phyloP scores from a whole-genome alignment of 2,329 filamentous ascomycete genomes.

The Fusarium austroafricanum region DNA sequence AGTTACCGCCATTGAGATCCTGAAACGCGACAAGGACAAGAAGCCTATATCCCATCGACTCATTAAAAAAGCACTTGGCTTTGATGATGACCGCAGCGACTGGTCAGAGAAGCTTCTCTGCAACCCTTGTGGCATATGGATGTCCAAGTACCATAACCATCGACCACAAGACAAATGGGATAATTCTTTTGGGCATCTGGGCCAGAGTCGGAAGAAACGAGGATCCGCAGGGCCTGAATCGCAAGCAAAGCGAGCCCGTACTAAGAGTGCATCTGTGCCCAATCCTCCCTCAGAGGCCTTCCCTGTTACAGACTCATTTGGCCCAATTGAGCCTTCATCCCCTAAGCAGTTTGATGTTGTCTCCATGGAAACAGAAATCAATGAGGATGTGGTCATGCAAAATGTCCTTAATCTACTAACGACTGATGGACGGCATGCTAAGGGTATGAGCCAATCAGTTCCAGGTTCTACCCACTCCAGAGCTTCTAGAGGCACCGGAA shows the following conservation, averaged over 20 bases:
- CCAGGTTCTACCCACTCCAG: conserved; percentile 65
- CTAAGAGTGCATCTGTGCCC: conserved; percentile 59
- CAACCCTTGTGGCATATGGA: conserved; percentile 97
- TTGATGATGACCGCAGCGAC: conserved; percentile 70
- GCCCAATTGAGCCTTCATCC: conserved; percentile 57
- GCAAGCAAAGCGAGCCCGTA: conserved; percentile 61
- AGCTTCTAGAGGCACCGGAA: conserved; percentile 66
- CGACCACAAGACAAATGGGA: conserved; percentile 88
- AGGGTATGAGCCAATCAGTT: conserved; percentile 41
- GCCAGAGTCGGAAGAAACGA: conserved; percentile 63
- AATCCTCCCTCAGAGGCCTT: conserved; percentile 66
- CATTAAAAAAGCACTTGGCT: conserved; percentile 77
- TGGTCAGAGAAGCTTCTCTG: conserved; percentile 84
- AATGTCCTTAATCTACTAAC: conserved; percentile 11
- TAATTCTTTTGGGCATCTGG: conserved; percentile 66
- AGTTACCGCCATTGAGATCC: conserved; percentile 78
- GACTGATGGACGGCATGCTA: conserved; percentile 12
- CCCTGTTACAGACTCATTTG: conserved; percentile 64
- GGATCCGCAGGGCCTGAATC: conserved; percentile 56
- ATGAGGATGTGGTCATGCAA: conserved; percentile 7
- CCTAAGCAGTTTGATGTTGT: conserved; percentile 44
- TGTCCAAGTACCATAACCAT: conserved; percentile 87
- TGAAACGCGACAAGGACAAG: conserved; percentile 71
- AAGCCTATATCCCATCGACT: conserved; percentile 76
- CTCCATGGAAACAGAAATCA: conserved; percentile 30